Percentiles rank a stretch among this genome's conserved stretches.
Conservation (phyloP, 129 eudicot species). For the Centella asiatica region DNA sequence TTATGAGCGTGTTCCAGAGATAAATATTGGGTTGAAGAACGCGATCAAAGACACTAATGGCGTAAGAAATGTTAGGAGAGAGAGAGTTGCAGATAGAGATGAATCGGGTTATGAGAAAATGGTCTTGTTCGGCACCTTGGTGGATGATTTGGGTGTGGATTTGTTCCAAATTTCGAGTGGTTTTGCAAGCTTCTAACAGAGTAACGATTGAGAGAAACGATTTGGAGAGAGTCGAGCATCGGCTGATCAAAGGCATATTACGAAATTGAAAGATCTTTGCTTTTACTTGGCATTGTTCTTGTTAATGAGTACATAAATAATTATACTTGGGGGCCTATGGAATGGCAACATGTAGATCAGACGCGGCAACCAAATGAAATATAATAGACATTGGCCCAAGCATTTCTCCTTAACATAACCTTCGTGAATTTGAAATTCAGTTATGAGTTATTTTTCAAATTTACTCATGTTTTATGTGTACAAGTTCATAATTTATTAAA, state of each 20-base stretch:
- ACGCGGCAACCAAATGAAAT: too few relatives aligned
- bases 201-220: constrained; percentile 12
- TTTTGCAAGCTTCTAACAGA: constrained; percentile 45
- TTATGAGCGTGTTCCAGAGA: constrained; percentile 52
- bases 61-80: constrained; percentile 26
- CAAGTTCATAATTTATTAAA: too few relatives aligned
- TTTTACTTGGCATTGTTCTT: too few relatives aligned
- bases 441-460: too few relatives aligned
- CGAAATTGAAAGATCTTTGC: neutral
- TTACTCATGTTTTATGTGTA: too few relatives aligned
- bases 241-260: constrained; percentile 5
- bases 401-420: too few relatives aligned
- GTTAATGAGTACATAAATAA: too few relatives aligned
- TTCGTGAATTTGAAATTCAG: too few relatives aligned
- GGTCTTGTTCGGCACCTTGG: constrained; percentile 62
- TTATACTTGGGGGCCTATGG: too few relatives aligned
- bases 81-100: constrained; percentile 25
- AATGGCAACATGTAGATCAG: too few relatives aligned
- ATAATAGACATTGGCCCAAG: too few relatives aligned
- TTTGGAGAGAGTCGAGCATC: neutral
- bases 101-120: constrained; percentile 35
- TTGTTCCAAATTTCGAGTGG: constrained; percentile 37
- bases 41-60: constrained; percentile 34
- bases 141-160: constrained; percentile 50
- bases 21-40: constrained; percentile 49